Conservation (phyloP, 306 rosid species). For the Quercus aquifolioides region DNA sequence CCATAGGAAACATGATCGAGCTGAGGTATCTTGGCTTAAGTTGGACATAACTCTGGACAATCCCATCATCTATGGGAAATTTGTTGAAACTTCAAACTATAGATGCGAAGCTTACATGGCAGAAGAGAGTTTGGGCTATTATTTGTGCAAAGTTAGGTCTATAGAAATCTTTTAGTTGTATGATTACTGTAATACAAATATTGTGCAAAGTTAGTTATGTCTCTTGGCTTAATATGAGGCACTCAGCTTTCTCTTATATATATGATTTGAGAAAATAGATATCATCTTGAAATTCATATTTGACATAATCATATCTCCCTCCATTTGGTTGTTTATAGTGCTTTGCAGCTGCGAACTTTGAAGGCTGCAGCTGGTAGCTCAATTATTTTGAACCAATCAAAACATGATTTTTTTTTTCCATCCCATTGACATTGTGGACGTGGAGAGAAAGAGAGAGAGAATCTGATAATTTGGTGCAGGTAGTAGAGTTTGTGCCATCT, state of each 20-base stretch:
- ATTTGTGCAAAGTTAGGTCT: too few species aligned
- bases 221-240: too few species aligned
- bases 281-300: background rate
- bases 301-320: background rate
- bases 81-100: constrained; percentile 13
- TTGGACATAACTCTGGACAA: background rate
- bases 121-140: too few species aligned
- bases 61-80: constrained; percentile 12
- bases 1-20: background rate
- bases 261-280: too few species aligned
- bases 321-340: background rate
- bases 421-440: background rate
- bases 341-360: background rate
- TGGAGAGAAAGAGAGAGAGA: background rate
- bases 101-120: constrained; percentile 8
- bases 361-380: background rate
- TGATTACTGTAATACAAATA: too few species aligned
- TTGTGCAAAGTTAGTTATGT: too few species aligned
- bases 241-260: too few species aligned
- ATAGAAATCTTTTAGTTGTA: too few species aligned
- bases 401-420: background rate
- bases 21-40: constrained; percentile 25
- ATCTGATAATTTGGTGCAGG: background rate
- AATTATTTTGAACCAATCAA: background rate
- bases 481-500: background rate